Evolutionary conservation across 1,284 basidiomycete species (phyloP).

Genomic region (Naganishia albida): DNA sequence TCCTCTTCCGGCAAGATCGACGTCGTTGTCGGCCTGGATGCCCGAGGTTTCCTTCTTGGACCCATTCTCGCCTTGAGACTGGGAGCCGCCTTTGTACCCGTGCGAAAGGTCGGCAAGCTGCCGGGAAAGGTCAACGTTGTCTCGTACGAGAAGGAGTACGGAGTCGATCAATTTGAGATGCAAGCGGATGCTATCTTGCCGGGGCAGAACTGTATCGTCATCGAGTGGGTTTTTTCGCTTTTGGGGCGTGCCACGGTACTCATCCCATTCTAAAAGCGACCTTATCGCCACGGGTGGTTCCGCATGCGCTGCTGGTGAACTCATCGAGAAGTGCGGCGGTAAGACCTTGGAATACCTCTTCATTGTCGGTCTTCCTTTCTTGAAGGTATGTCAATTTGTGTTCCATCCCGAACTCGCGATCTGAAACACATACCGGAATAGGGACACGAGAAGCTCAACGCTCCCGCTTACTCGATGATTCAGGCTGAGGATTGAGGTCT

Average conservation of each 20-base stretch:
- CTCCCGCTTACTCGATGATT: slow-evolving; percentile 82
- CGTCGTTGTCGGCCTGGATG: slow-evolving; percentile 92
- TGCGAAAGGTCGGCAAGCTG: slow-evolving; percentile 91
- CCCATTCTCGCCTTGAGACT: slow-evolving; percentile 88
- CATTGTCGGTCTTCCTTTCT: slow-evolving; percentile 82
- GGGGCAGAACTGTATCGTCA: slow-evolving; percentile 80
- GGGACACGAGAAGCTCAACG: slow-evolving; percentile 74
- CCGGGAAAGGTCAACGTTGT: slow-evolving; percentile 80
- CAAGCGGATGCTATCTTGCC: slow-evolving; percentile 80
- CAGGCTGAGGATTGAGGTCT: slow-evolving; percentile 66
- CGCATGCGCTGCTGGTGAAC: slow-evolving; percentile 88
- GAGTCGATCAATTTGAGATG: slow-evolving; percentile 88
- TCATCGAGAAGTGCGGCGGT: slow-evolving; percentile 79
- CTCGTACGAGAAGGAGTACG: slow-evolving; percentile 93
- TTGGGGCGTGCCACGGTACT: neutral
- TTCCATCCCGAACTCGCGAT: neutral
- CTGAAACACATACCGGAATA: neutral
- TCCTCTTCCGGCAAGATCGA: slow-evolving; percentile 74
- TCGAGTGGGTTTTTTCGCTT: slow-evolving; percentile 61
- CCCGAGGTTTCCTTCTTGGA: slow-evolving; percentile 92
- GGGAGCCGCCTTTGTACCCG: slow-evolving; percentile 93
- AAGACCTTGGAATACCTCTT: slow-evolving; percentile 91
- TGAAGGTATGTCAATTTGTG: slow-evolving; percentile 57
- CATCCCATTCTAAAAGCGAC: slow-evolving; percentile 58
- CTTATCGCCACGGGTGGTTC: slow-evolving; percentile 97